A percentile compares a stretch with the other conserved stretches of the same genome.
phyloP scores from a whole-genome alignment of 257 asterid genomes.

The Solanum sparsipilum region DNA sequence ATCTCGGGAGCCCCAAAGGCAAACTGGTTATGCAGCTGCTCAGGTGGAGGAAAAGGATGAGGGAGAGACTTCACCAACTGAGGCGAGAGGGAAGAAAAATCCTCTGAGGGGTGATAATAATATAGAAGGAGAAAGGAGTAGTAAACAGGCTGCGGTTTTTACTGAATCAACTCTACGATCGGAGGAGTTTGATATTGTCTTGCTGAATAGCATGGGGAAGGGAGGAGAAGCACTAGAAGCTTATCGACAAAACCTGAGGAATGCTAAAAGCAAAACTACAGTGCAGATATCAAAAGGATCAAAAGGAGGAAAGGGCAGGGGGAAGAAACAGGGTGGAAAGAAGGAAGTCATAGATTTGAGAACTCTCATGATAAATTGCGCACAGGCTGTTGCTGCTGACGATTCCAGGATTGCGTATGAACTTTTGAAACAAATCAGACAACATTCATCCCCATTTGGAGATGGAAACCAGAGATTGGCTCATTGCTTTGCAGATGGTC shows the following conservation, averaged over 20 bases:
- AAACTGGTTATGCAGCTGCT: neutral
- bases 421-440: constrained; percentile 41
- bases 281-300: constrained; percentile 16
- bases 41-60: constrained; percentile 7
- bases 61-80: constrained; percentile 13
- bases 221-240: constrained; percentile 27
- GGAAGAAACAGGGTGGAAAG: constrained; percentile 34
- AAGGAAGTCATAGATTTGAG: constrained; percentile 49
- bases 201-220: constrained; percentile 35
- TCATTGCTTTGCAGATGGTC: constrained; percentile 48
- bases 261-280: constrained; percentile 10
- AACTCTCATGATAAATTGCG: constrained; percentile 46
- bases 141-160: constrained; percentile 30
- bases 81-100: constrained; percentile 32
- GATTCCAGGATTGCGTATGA: constrained; percentile 27
- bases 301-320: constrained; percentile 19
- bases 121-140: constrained; percentile 39
- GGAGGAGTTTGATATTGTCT: constrained; percentile 27
- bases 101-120: constrained; percentile 14
- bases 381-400: constrained; percentile 54
- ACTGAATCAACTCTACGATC: constrained; percentile 10
- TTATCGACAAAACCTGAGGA: constrained; percentile 17
- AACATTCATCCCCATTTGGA: constrained; percentile 44
- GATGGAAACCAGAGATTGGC: constrained; percentile 58
- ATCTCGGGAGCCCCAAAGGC: constrained; percentile 2